A percentile compares a stretch with the other conserved stretches of the same genome.
Evolutionary conservation across 352 stramenopile species (phyloP).

Genomic region (Peronospora belbahrii): DNA sequence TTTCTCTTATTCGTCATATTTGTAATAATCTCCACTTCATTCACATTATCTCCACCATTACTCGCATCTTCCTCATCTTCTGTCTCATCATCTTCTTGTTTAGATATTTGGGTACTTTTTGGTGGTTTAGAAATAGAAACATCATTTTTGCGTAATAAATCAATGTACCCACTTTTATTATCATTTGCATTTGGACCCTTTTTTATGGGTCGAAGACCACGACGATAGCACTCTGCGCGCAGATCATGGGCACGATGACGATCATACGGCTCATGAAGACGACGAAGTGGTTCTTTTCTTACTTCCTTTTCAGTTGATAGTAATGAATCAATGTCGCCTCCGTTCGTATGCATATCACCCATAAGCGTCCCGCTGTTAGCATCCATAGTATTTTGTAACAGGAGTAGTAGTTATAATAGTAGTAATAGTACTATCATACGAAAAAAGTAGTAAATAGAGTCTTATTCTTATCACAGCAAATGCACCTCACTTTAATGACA

Average conservation of each 20-base stretch:
- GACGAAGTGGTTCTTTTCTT: conserved; percentile 24
- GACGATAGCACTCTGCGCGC: conserved; percentile 72
- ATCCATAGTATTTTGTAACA: conserved; percentile 15
- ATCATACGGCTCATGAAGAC: conserved; percentile 63
- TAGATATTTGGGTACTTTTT: conserved; percentile 17
- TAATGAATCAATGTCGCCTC: conserved; percentile 62
- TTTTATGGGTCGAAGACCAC: conserved; percentile 68
- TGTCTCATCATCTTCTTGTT: conserved; percentile 15
- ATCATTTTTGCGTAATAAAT: conserved; percentile 59
- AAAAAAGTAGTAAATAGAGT: background rate
- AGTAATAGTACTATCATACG: background rate
- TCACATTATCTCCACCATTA: conserved; percentile 4
- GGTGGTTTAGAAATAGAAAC: conserved; percentile 15
- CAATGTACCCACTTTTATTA: conserved; percentile 78
- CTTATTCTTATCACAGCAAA: too few relatives aligned
- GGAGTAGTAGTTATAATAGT: too few relatives aligned
- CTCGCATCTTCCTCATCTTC: conserved; percentile 20
- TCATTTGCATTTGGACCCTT: conserved; percentile 79
- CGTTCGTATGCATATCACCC: conserved; percentile 38
- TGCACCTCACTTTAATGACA: background rate
- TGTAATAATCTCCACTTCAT: conserved; percentile 14
- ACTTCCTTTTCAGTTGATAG: conserved; percentile 34
- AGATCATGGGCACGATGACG: conserved; percentile 65
- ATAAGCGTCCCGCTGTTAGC: conserved; percentile 18
- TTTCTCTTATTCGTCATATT: conserved; percentile 50